Evolutionary conservation across 2,329 filamentous ascomycete genomes (phyloP).

Genomic region (Whalleya microplaca): DNA sequence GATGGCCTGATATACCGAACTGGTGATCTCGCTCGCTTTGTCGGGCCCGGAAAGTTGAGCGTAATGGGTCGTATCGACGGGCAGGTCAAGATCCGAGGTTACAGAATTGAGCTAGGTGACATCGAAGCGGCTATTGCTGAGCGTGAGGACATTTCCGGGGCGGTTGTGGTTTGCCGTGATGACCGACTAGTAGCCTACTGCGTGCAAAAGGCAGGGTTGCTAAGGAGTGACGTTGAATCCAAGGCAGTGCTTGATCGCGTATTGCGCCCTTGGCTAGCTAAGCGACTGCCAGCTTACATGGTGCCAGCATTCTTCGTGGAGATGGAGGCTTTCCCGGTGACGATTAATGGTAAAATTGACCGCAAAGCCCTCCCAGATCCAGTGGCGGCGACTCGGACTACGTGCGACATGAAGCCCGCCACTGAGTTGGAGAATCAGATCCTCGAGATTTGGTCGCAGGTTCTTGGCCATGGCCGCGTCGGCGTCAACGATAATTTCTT

Average conservation of each 20-base stretch:
- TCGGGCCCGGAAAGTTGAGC: constrained; percentile 20
- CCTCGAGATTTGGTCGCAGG: constrained; percentile 28
- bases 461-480: constrained; percentile 31
- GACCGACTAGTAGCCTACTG: constrained; percentile 39
- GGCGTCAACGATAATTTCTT: constrained; percentile 36
- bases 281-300: constrained; percentile 34
- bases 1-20: constrained; percentile 32
- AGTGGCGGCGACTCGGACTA: constrained; percentile 6
- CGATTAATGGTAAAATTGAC: constrained; percentile 32
- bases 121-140: constrained; percentile 32
- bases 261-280: constrained; percentile 31
- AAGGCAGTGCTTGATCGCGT: constrained; percentile 10
- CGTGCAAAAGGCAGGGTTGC: constrained; percentile 9
- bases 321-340: constrained; percentile 31
- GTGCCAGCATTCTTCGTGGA: constrained; percentile 35
- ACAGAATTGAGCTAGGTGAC: constrained; percentile 37
- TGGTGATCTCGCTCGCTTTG: constrained; percentile 29
- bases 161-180: constrained; percentile 32
- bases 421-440: constrained; percentile 30
- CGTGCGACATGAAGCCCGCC: constrained; percentile 3
- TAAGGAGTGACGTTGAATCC: not conserved
- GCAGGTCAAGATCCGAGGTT: constrained; percentile 36
- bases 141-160: constrained; percentile 26
- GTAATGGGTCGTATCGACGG: constrained; percentile 32
- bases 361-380: constrained; percentile 34